A percentile compares a stretch with the other conserved stretches of the same genome.
Evolutionary conservation across 768 basidiomycete genomes (phyloP).

Genomic region (Tulasnella sp.): DNA sequence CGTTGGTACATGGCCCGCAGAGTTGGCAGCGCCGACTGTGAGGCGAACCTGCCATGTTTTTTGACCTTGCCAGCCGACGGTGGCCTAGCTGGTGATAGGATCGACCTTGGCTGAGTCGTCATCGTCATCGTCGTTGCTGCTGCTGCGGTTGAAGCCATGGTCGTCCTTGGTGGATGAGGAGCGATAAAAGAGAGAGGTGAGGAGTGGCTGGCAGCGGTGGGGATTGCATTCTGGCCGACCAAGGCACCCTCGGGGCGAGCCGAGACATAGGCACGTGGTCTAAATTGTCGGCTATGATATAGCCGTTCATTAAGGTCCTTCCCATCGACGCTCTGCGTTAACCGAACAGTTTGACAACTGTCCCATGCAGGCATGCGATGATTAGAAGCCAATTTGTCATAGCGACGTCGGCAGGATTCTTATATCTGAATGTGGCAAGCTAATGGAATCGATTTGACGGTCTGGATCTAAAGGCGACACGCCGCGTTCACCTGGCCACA

Average conservation of each 20-base stretch:
- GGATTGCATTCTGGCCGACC: background rate
- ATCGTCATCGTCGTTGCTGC: background rate
- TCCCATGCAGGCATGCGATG: background rate
- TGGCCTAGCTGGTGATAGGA: background rate
- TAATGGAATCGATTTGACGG: background rate
- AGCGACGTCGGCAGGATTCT: background rate
- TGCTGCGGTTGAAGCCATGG: background rate
- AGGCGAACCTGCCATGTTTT: background rate
- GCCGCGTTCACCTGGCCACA: background rate
- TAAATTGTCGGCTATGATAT: background rate
- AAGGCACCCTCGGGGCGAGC: background rate
- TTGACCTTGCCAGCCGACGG: background rate
- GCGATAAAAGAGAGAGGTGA: background rate
- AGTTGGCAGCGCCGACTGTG: slow-evolving; percentile 29
- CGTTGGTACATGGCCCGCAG: slow-evolving; percentile 67
- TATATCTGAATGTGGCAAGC: background rate
- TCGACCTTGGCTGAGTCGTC: background rate
- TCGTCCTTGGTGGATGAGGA: background rate
- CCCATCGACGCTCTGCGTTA: background rate
- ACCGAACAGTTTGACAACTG: background rate
- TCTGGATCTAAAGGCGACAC: background rate
- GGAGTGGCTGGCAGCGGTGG: background rate
- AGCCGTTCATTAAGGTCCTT: background rate
- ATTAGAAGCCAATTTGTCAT: background rate
- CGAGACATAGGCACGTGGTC: background rate